Evolutionary conservation across 164 flowering plant species (phyloP), one percentile per base, ranked within the genome.

Genomic region (Chimonanthus salicifolius): DNA sequence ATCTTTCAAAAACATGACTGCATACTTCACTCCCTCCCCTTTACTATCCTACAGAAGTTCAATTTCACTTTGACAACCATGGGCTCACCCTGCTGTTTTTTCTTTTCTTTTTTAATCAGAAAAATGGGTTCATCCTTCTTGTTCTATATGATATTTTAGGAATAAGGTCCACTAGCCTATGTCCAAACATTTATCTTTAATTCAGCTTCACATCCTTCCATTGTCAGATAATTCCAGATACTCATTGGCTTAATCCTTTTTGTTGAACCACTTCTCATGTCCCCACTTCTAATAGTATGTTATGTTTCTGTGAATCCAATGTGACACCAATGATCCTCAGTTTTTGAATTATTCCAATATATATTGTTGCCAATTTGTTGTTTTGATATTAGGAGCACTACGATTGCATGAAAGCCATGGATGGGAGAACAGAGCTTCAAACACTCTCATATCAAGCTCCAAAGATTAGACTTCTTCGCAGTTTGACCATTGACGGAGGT

Each of bases 401-500:
- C 76, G 80, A 72, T 80, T 77, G 77, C 64, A 71, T 87, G 82
- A 77, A 58, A 72, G 88, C 87, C 47, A 65, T 80, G 75, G 97
- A 92, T 83, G 92, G 87, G 47, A 85, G 80, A 80, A 71, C 92
- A 45, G 84, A 86, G 77, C 83, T 92, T 74, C 74, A 80, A 49
- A 83, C 91, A 88, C 76, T 77, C 49, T 85, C 99, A 0, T 92
- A 83, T 75, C 78, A 81, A 77, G 86, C 97, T 74, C 89, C 98
- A 67, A 92, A 90, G 77, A 86, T 92, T 67, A 88, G 98, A 77
- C 84, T 86, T 16, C 80, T 91, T 6, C 90, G 98, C 2, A 86
- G 92, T 79, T 76, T 95, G 84, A 80, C 72, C 74, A 84, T 94
- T 70, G 89, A 87, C 45, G 90, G 83, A 67, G 82, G 75, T 82